phyloP scores from a whole-genome alignment of 257 asterid species.

The Plantago ovata region DNA sequence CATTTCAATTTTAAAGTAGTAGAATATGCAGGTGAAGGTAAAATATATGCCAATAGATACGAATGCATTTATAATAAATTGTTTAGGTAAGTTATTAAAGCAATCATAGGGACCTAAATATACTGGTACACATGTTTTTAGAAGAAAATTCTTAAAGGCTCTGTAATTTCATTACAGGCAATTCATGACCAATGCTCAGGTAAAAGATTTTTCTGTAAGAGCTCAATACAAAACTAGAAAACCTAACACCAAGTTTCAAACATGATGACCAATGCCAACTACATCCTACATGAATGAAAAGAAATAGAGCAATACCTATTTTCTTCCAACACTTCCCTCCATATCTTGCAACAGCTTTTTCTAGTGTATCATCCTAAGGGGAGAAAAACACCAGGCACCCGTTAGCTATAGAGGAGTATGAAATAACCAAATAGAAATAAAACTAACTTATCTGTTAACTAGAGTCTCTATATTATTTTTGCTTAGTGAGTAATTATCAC shows the following conservation, averaged over 20 bases:
- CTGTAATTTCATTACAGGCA: slow-evolving; percentile 8
- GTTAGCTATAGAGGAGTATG: slow-evolving; percentile 7
- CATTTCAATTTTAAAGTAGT: too few species aligned
- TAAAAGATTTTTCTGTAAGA: neutral
- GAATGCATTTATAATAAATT: too few species aligned
- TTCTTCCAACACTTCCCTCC: slow-evolving; percentile 97
- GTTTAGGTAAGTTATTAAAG: too few species aligned
- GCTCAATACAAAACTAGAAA: neutral
- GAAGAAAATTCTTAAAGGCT: neutral
- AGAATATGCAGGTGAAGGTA: slow-evolving; percentile 1
- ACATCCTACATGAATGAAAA: slow-evolving; percentile 17
- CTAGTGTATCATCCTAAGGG: slow-evolving; percentile 74
- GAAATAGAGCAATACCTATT: slow-evolving; percentile 58
- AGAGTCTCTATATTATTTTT: slow-evolving; percentile 6
- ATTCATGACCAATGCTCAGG: neutral
- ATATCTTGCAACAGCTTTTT: slow-evolving; percentile 71
- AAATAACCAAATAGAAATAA: slow-evolving; percentile 9
- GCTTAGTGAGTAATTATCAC: slow-evolving; percentile 4
- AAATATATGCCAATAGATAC: neutral
- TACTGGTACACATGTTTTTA: too few species aligned
- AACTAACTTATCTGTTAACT: neutral
- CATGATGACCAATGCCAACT: neutral
- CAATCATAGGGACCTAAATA: too few species aligned
- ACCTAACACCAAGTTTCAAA: slow-evolving; percentile 14
- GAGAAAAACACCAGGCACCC: slow-evolving; percentile 17